Percentiles rank a stretch among this genome's conserved stretches.
Evolutionary conservation across 352 stramenopile genomes (phyloP).

Genomic region (Phytophthora parvispora): DNA sequence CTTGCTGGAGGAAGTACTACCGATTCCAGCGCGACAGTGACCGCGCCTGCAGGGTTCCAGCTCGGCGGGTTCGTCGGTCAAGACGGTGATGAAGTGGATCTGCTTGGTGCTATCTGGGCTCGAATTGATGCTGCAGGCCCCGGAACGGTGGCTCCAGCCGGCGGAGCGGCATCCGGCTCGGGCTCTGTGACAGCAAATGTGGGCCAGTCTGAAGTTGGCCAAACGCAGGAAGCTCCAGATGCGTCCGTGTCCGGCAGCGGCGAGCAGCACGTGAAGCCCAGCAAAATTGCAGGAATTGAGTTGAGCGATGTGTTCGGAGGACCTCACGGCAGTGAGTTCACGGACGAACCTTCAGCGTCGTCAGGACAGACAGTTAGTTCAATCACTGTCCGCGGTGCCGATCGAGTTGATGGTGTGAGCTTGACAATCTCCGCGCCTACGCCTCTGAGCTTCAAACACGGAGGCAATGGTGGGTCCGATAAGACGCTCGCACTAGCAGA

Average conservation of each 20-base stretch:
- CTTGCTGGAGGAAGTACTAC: conserved; percentile 15
- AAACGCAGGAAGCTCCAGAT: conserved; percentile 3
- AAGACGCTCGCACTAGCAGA: conserved; percentile 43
- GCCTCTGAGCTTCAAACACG: conserved; percentile 40
- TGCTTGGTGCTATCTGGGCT: conserved; percentile 25
- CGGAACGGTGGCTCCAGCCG: conserved; percentile 4
- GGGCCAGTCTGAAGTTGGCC: conserved; percentile 6
- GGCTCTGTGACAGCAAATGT: conserved; percentile 16
- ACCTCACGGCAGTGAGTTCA: conserved; percentile 50
- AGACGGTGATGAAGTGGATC: conserved; percentile 26
- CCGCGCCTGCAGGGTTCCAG: conserved; percentile 21
- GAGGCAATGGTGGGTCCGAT: conserved; percentile 40
- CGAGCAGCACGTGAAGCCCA: conserved; percentile 12
- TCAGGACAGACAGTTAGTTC: conserved; percentile 36
- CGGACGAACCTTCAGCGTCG: conserved; percentile 35
- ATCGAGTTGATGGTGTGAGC: conserved; percentile 51
- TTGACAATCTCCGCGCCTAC: conserved; percentile 37
- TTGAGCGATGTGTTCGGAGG: conserved; percentile 49
- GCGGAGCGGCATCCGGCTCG: not conserved
- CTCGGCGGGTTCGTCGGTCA: conserved; percentile 22
- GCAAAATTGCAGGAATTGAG: conserved; percentile 20
- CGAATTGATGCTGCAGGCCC: conserved; percentile 7
- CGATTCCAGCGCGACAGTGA: conserved; percentile 5
- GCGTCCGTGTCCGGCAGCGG: conserved; percentile 19
- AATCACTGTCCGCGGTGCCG: conserved; percentile 41